phyloP scores from a whole-genome alignment of 768 basidiomycete genomes.

The Macrolepiota dolichaula region DNA sequence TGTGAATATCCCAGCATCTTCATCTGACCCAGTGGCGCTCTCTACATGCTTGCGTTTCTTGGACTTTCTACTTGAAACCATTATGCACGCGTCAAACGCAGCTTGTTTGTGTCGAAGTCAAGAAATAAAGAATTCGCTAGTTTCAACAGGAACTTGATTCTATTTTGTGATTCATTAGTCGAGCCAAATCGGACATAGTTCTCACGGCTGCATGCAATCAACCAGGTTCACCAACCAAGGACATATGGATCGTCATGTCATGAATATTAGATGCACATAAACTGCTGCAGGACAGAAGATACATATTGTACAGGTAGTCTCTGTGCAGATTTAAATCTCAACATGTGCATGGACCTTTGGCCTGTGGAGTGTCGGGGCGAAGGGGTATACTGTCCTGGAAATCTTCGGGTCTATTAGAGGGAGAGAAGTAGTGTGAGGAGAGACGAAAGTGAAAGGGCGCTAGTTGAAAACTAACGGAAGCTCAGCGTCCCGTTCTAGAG shows the following conservation, averaged over 20 bases:
- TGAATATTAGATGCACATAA: neutral
- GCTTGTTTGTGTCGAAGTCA: neutral
- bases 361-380: slow-evolving; percentile 9
- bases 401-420: slow-evolving; percentile 2
- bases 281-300: neutral
- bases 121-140: neutral
- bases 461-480: slow-evolving; percentile 1
- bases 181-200: neutral
- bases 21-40: neutral
- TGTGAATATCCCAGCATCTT: slow-evolving; percentile 4
- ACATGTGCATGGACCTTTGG: slow-evolving; percentile 2
- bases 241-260: neutral
- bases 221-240: neutral
- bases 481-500: slow-evolving; percentile 94
- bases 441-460: neutral
- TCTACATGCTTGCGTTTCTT: slow-evolving; percentile 13
- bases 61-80: slow-evolving; percentile 13
- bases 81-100: neutral
- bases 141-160: too few species aligned
- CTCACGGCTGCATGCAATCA: neutral
- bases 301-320: neutral
- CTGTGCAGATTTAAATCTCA: neutral
- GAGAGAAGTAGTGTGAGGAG: neutral
- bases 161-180: too few species aligned
- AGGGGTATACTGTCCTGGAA: slow-evolving; percentile 10